Percentiles rank a stretch among this genome's conserved stretches.
phyloP scores from a whole-genome alignment of 139 green algal genomes.

The Coelastrella sp. region DNA sequence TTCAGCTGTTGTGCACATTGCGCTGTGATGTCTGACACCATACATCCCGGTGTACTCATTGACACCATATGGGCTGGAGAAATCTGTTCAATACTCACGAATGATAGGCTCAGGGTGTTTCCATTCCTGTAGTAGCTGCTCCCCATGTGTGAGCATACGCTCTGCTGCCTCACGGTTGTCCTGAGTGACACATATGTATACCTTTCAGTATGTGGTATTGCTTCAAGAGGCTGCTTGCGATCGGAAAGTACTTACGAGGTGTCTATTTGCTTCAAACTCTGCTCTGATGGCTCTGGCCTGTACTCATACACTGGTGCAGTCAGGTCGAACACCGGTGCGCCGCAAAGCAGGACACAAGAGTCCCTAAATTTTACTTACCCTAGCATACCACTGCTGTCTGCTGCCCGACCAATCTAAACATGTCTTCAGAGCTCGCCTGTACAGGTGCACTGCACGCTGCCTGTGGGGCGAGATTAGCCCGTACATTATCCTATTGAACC shows the following conservation, averaged over 20 bases:
- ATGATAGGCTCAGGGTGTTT: conserved; percentile 45
- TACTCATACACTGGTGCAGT: neutral
- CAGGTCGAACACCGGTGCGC: too few species aligned
- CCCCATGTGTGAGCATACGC: conserved; percentile 42
- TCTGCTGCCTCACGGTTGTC: conserved; percentile 42
- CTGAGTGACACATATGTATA: neutral
- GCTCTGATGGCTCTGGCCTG: conserved; percentile 43
- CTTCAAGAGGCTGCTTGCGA: too few species aligned
- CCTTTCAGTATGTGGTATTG: neutral
- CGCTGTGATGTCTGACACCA: too few species aligned
- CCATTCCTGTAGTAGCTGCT: conserved; percentile 49
- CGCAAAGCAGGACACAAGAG: too few species aligned
- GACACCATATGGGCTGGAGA: too few species aligned
- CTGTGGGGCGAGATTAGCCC: conserved; percentile 18
- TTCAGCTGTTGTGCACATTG: too few species aligned
- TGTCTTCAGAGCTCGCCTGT: conserved; percentile 46
- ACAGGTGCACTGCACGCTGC: conserved; percentile 44
- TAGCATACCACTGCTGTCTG: conserved; percentile 46
- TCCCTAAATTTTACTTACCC: neutral
- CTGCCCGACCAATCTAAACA: conserved; percentile 49
- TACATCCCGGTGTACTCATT: too few species aligned
- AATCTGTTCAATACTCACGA: conserved; percentile 9
- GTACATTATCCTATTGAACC: conserved; percentile 26
- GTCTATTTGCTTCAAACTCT: conserved; percentile 51
- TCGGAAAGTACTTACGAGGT: conserved; percentile 30